Evolutionary conservation across 2,329 filamentous ascomycete genomes (phyloP), one percentile per base, ranked within the genome.

Genomic region (Aspergillus udagawae): DNA sequence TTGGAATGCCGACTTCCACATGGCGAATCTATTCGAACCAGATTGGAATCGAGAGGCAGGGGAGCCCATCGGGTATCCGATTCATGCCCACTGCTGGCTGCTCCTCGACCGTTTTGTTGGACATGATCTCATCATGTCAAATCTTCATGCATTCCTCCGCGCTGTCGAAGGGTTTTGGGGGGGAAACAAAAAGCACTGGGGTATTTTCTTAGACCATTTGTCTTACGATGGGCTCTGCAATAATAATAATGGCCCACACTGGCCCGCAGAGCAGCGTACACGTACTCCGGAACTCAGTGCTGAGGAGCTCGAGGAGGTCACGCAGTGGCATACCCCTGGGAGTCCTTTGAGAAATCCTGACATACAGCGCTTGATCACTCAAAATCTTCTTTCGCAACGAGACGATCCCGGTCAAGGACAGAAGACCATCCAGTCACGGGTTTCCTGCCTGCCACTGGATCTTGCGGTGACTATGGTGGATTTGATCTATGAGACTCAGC

Each of bases 1-100:
- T 32, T 35, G 32, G 52, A 53, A 53, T 48, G 48, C 27, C 9
- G n/a, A 20, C 27, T 56, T 56, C 28, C n/a, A 29, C 12, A 53
- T 53, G 45, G 47, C 21, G 7, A 28, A 32, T 17, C 3, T 56
- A 17, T 23, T 56, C 4, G 10, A 2, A 20, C 2, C 2, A 4
- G n/a, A 53, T n/a, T 1, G 1, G 12, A n/a, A 23, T 3, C 35
- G 50, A 20, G 9, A 38, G 12, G 8, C 14, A 6, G 52, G 32
- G 14, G n/a, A 52, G 27, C 51, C 48, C 23, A 51, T 65, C 20
- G 63, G 57, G 17, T 62, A 62, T 51, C 4, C 25, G 2, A 54
- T 63, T 17, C 61, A 65, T 45, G 51, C 52, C 10, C 61, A 60
- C 53, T 65, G 59, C 53, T 65, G 63, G 61, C 14, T 63, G 48